Evolutionary conservation across 2,329 filamentous ascomycete species (phyloP), one percentile per base, ranked within the genome.

Genomic region (Dothidotthia symphoricarpi): DNA sequence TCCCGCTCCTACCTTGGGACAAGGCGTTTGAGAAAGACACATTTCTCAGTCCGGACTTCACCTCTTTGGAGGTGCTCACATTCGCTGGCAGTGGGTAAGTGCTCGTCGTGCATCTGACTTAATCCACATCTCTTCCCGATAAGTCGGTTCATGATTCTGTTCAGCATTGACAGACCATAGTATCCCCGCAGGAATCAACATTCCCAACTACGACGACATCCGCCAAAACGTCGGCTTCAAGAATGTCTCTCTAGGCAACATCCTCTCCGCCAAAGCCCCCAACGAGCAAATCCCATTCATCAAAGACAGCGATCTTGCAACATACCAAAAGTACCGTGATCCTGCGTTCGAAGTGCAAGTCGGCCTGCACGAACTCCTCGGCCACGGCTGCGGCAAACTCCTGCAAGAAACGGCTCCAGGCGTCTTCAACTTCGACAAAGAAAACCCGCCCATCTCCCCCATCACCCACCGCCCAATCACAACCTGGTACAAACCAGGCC

Each of bases 231-330:
- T 88, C 44, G 88, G 88, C 3, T 95, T 94, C 79, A 95, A 95
- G 72, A 94, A 94, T 54, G 88, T 94, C 10, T 95, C 88, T 9
- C 77, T 98, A 2, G 93, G 91, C 35, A 98, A 98, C 53, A 88
- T 97, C 2, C 73, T 97, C 24, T 86, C 83, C 49, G 93, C 93
- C 11, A 95, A 95, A 71, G 86, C 89, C 0, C 88, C 90, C 1
- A 85, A 95, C 57, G 91, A 97, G 73, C 86, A 86, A 52, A 86
- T 95, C 17, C 91, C 91, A 0, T 95, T 97, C 69, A 89, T 98
- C 58, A 76, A 81, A 11, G 81, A 86, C 2, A 75, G 79, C 29
- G 91, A 97, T 57, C 75, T 93, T 15, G 79, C 81, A 2, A 64
- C 95, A 4, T 97, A 85, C 68, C 79, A 85, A 54, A 85, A 86